Conservation (phyloP, 2,329 filamentous ascomycete genomes). For the Claviceps pazoutovae region DNA sequence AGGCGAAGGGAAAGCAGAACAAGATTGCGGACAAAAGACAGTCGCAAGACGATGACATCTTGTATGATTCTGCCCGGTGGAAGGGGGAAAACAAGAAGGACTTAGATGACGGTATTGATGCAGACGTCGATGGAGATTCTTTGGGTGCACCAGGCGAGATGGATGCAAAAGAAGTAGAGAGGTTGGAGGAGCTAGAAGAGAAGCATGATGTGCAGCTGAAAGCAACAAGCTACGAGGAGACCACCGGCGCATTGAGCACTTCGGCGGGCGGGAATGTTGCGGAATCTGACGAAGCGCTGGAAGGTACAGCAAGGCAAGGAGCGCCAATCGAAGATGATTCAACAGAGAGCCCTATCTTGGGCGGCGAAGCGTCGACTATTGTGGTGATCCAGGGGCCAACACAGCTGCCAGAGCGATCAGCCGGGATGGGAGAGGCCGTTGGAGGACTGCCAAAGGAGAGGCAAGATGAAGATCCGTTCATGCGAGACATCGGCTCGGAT, state of each 20-base stretch:
- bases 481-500: conserved; percentile 13
- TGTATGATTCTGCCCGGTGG: conserved; percentile 31
- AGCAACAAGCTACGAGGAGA: neutral
- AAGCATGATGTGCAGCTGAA: neutral
- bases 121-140: conserved; percentile 13
- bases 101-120: conserved; percentile 12
- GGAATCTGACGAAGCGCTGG: conserved; percentile 11
- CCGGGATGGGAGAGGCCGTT: conserved; percentile 16
- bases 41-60: conserved; percentile 26
- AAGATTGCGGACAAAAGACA: conserved; percentile 26
- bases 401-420: conserved; percentile 18
- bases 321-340: conserved; percentile 14
- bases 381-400: conserved; percentile 8
- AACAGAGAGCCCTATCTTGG: conserved; percentile 26
- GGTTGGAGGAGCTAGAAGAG: conserved; percentile 3
- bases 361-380: conserved; percentile 13
- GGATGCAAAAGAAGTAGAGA: conserved; percentile 2
- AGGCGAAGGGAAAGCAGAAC: conserved; percentile 14
- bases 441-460: conserved; percentile 20
- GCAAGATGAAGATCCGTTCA: conserved; percentile 11
- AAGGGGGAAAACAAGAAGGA: conserved; percentile 27
- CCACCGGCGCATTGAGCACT: conserved; percentile 7
- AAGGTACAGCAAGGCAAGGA: conserved; percentile 13
- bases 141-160: conserved; percentile 14
- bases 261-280: conserved; percentile 9